Conservation (phyloP, 306 rosid genomes). For the Lathyrus tuberosus region DNA sequence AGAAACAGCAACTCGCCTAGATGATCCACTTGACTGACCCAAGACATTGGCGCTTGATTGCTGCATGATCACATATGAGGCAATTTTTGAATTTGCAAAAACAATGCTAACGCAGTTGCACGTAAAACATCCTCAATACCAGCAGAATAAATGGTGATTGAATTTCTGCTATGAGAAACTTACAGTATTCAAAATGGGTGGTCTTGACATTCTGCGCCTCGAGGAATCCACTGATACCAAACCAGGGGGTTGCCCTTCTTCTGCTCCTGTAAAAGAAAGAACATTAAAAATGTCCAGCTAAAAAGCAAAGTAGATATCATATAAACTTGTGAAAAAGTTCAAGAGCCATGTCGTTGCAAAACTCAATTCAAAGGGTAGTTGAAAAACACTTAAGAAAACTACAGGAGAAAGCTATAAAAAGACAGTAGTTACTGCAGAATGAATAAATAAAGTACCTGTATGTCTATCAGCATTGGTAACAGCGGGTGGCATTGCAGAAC, state of each 20-base stretch:
- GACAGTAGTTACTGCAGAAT: too few species aligned
- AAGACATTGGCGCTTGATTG: slow-evolving; percentile 51
- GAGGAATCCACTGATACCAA: slow-evolving; percentile 70
- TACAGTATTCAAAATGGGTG: slow-evolving; percentile 52
- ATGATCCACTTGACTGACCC: slow-evolving; percentile 84
- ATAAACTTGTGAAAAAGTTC: background rate
- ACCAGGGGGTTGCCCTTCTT: slow-evolving; percentile 73
- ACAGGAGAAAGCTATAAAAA: too few species aligned
- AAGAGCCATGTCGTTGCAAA: slow-evolving; percentile 18
- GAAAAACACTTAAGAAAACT: background rate
- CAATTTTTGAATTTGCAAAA: slow-evolving; percentile 17
- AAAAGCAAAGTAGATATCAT: slow-evolving; percentile 3
- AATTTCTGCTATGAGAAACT: slow-evolving; percentile 53
- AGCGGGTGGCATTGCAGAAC: slow-evolving; percentile 79
- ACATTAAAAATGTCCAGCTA: slow-evolving; percentile 16
- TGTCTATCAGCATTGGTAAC: slow-evolving; percentile 65
- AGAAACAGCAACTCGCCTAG: slow-evolving; percentile 81
- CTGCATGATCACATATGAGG: slow-evolving; percentile 51
- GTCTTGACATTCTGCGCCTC: slow-evolving; percentile 39
- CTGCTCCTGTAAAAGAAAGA: slow-evolving; percentile 58
- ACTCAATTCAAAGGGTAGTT: slow-evolving; percentile 1
- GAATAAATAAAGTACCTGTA: slow-evolving; percentile 54
- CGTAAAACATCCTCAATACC: slow-evolving; percentile 43
- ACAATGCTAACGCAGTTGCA: slow-evolving; percentile 17
- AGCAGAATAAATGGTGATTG: slow-evolving; percentile 44